Evolutionary conservation across 305 asterid species (phyloP).

Genomic region (Rubia peregrina): DNA sequence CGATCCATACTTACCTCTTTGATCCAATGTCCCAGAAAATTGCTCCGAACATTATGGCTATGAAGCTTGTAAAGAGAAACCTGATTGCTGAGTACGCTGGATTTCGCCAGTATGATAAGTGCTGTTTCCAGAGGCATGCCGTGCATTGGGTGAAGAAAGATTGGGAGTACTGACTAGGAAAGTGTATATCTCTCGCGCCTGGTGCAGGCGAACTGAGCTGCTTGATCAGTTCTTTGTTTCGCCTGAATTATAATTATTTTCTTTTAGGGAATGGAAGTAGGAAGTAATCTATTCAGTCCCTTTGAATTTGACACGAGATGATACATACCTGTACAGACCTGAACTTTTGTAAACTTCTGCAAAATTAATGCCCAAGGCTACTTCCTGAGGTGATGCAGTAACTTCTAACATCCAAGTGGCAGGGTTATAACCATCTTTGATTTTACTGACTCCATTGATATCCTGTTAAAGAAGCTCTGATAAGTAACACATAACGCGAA

Average conservation of each 20-base stretch:
- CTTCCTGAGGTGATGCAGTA: conserved; percentile 65
- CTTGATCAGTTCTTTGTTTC: conserved; percentile 61
- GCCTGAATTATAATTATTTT: conserved; percentile 34
- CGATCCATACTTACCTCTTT: conserved; percentile 33
- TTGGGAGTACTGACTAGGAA: conserved; percentile 55
- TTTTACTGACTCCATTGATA: conserved; percentile 44
- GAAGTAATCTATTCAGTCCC: background rate
- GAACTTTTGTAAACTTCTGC: conserved; percentile 61
- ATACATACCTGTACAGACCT: conserved; percentile 47
- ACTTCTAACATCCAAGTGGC: conserved; percentile 98
- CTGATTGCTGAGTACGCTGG: conserved; percentile 81
- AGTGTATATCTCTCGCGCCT: conserved; percentile 48
- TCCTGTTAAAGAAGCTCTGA: conserved; percentile 27
- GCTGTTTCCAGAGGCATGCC: conserved; percentile 87
- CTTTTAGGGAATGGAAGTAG: background rate
- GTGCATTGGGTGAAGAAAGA: conserved; percentile 56
- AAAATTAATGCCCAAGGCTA: conserved; percentile 53
- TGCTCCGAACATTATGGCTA: conserved; percentile 71
- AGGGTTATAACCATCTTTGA: conserved; percentile 78
- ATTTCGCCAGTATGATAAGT: conserved; percentile 77
- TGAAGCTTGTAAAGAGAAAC: conserved; percentile 53
- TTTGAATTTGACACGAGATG: background rate
- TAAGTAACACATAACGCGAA: conserved; percentile 1
- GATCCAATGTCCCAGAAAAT: conserved; percentile 86
- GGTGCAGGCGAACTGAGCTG: conserved; percentile 59